phyloP scores from a whole-genome alignment of 768 basidiomycete genomes.

The Serendipita sp. region DNA sequence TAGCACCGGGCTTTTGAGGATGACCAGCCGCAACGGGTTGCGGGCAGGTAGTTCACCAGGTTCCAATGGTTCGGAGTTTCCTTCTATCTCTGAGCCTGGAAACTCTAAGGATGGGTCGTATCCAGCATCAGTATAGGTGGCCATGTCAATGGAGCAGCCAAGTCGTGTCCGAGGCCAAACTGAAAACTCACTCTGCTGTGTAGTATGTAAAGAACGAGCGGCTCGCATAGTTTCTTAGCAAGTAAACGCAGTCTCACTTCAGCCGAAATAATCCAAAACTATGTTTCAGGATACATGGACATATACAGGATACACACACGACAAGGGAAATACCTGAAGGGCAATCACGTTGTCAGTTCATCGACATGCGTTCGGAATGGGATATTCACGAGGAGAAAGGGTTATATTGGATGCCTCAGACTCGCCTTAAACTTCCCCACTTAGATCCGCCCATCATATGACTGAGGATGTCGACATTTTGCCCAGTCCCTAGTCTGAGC shows the following conservation, averaged over 20 bases:
- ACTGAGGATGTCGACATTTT: slow-evolving; percentile 12
- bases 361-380: too few relatives aligned
- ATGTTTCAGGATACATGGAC: too few relatives aligned
- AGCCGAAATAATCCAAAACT: too few relatives aligned
- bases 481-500: neutral
- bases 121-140: neutral
- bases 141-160: too few relatives aligned
- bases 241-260: too few relatives aligned
- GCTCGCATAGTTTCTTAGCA: too few relatives aligned
- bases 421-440: slow-evolving; percentile 78
- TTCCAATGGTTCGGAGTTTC: neutral
- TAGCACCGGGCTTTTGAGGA: slow-evolving; percentile 29
- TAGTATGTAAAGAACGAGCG: too few relatives aligned
- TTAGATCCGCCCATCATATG: slow-evolving; percentile 38
- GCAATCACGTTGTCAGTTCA: too few relatives aligned
- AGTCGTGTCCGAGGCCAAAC: too few relatives aligned
- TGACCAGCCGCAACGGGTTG: slow-evolving; percentile 22
- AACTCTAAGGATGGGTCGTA: neutral
- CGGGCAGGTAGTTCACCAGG: neutral
- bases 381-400: neutral
- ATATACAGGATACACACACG: too few relatives aligned
- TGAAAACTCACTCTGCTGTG: too few relatives aligned
- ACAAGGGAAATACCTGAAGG: too few relatives aligned
- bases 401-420: slow-evolving; percentile 35
- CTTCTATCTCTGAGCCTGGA: neutral